These are phyloP conservation scores for Rutstroemia sp. DNA, from an alignment of 2,329 filamentous ascomycete genomes.

Conservation along the genomic window DNA sequence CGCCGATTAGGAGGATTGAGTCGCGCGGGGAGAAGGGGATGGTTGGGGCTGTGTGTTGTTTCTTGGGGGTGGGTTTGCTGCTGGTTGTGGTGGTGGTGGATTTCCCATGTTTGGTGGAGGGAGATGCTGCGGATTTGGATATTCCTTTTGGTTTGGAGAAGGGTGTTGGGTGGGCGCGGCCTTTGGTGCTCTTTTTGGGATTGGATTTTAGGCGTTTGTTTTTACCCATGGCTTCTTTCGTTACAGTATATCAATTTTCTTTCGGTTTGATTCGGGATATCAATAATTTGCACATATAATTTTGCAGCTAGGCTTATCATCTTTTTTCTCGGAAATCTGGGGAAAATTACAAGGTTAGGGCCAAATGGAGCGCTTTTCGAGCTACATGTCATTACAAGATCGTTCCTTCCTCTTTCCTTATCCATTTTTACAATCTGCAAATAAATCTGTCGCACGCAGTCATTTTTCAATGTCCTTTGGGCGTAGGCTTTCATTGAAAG, in stretches of 20 bases:
- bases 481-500: no score
- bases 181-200: neutral
- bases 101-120: neutral
- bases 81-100: no score
- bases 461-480: no score
- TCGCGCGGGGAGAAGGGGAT: conserved; percentile 63
- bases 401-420: no score
- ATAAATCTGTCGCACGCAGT: no score
- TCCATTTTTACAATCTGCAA: no score
- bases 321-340: no score
- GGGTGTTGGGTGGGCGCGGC: neutral
- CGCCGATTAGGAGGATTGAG: conserved; percentile 68
- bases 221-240: neutral
- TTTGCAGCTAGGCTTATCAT: neutral
- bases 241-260: neutral
- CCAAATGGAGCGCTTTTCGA: no score
- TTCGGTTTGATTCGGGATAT: no score
- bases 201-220: neutral
- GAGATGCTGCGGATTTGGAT: neutral
- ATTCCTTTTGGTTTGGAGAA: conserved; percentile 8
- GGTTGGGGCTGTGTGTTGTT: conserved; percentile 37
- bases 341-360: no score
- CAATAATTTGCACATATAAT: neutral
- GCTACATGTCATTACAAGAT: no score
- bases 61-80: conserved; percentile 1